phyloP scores from a whole-genome alignment of 2,329 filamentous ascomycete genomes.

The Chlorencoelia australis region DNA sequence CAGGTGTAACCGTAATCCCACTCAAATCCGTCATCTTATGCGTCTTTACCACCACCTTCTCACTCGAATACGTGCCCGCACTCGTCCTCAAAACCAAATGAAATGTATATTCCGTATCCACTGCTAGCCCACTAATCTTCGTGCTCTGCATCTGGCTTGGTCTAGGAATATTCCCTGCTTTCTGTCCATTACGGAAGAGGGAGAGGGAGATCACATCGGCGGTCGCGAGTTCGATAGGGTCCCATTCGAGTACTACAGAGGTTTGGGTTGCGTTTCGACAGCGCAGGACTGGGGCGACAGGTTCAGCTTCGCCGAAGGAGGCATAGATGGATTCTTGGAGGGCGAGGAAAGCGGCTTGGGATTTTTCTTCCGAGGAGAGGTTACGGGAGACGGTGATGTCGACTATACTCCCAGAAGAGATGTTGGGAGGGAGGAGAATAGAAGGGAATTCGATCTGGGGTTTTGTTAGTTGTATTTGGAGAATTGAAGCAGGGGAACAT shows the following conservation, averaged over 20 bases:
- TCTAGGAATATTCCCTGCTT: constrained; percentile 88
- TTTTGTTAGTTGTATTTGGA: constrained; percentile 17
- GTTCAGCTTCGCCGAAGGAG: constrained; percentile 74
- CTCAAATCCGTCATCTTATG: constrained; percentile 98
- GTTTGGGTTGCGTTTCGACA: constrained; percentile 97
- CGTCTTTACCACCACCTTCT: constrained; percentile 76
- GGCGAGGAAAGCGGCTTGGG: constrained; percentile 65
- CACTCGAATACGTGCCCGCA: constrained; percentile 76
- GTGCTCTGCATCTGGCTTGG: constrained; percentile 84
- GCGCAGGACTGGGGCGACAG: constrained; percentile 67
- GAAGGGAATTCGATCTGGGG: constrained; percentile 93
- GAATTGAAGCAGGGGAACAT: constrained; percentile 1
- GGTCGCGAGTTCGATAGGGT: constrained; percentile 84
- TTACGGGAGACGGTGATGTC: constrained; percentile 95
- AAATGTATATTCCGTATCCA: constrained; percentile 94
- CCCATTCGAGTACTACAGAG: constrained; percentile 97
- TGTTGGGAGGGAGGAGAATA: constrained; percentile 89
- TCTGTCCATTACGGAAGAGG: constrained; percentile 91
- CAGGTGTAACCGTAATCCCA: constrained; percentile 89
- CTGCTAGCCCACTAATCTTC: constrained; percentile 92
- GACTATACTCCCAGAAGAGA: constrained; percentile 92
- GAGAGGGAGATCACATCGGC: constrained; percentile 83
- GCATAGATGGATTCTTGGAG: constrained; percentile 85
- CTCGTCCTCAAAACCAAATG: constrained; percentile 85
- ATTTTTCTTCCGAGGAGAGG: constrained; percentile 61